Evolutionary conservation across 2,329 filamentous ascomycete species (phyloP).

Genomic region (Sordariomycetes sp.): DNA sequence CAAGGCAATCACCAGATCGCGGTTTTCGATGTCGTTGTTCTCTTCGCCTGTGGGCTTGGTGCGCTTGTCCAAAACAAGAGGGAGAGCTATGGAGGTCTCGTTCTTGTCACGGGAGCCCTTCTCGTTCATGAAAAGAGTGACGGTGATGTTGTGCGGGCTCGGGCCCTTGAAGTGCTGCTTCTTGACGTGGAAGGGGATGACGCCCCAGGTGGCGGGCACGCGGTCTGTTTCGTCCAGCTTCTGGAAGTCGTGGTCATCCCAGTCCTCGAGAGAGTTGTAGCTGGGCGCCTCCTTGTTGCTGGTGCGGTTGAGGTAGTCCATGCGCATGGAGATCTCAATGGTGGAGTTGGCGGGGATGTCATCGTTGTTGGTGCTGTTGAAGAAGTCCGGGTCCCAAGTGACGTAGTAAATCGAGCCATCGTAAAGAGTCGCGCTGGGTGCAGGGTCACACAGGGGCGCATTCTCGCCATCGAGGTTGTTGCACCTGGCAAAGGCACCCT

Average conservation of each 20-base stretch:
- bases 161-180: slow-evolving; percentile 22
- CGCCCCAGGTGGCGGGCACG: slow-evolving; percentile 33
- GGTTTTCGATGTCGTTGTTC: slow-evolving; percentile 20
- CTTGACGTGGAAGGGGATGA: slow-evolving; percentile 35
- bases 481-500: slow-evolving; percentile 41
- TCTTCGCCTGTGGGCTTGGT: slow-evolving; percentile 25
- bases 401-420: slow-evolving; percentile 44
- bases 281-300: slow-evolving; percentile 21
- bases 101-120: slow-evolving; percentile 17
- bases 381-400: slow-evolving; percentile 47
- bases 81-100: slow-evolving; percentile 29
- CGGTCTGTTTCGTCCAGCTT: slow-evolving; percentile 23
- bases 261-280: slow-evolving; percentile 20
- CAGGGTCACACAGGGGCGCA: slow-evolving; percentile 44
- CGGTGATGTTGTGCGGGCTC: slow-evolving; percentile 34
- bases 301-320: slow-evolving; percentile 29
- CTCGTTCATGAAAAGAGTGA: slow-evolving; percentile 31
- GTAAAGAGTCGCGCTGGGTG: slow-evolving; percentile 30
- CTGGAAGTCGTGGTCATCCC: slow-evolving; percentile 19
- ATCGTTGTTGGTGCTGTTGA: slow-evolving; percentile 30
- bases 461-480: slow-evolving; percentile 33
- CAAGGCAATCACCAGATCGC: slow-evolving; percentile 42
- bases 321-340: slow-evolving; percentile 22
- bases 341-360: slow-evolving; percentile 15
- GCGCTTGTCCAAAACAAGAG: slow-evolving; percentile 22